Percentiles rank a stretch among this genome's conserved stretches.
Conservation (phyloP, 177 flowering plant species). For the Vitis hybrid region DNA sequence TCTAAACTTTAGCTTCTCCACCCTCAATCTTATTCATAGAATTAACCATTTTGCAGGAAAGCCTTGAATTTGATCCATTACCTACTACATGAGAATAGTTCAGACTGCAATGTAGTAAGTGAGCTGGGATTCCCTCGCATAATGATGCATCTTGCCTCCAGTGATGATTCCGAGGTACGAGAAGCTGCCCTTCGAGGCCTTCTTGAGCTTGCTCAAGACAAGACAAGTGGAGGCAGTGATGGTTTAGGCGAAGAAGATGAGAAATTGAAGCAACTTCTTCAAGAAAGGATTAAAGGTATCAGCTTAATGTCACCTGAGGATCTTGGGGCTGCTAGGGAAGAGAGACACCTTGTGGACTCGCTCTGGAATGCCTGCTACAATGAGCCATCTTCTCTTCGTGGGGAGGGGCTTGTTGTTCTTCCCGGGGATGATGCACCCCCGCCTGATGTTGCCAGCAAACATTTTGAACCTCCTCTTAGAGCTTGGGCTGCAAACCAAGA, state of each 20-base stretch:
- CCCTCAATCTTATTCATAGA: too few species aligned
- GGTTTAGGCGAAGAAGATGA: conserved; percentile 40
- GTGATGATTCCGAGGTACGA: conserved; percentile 75
- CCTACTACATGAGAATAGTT: conserved; percentile 65
- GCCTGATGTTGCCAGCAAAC: conserved; percentile 82
- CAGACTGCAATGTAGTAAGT: conserved; percentile 56
- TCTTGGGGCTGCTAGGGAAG: conserved; percentile 81
- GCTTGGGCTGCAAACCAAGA: conserved; percentile 54
- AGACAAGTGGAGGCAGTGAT: conserved; percentile 21
- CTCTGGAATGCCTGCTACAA: conserved; percentile 76
- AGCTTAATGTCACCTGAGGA: conserved; percentile 72
- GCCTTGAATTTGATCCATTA: conserved; percentile 87
- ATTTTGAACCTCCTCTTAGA: conserved; percentile 81
- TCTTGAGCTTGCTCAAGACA: conserved; percentile 63
- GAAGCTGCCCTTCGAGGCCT: conserved; percentile 89
- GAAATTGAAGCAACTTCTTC: conserved; percentile 68
- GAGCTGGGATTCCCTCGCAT: conserved; percentile 83
- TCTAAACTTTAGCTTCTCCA: background rate
- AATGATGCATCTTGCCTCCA: conserved; percentile 83
- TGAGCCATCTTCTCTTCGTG: conserved; percentile 80
- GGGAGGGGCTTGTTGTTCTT: conserved; percentile 73
- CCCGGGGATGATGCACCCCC: conserved; percentile 86
- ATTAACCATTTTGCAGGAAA: conserved; percentile 57
- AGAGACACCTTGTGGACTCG: conserved; percentile 83
- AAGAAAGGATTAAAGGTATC: conserved; percentile 68